phyloP scores from a whole-genome alignment of 108 stramenopile genomes.

The Nannochloropsis salina region DNA sequence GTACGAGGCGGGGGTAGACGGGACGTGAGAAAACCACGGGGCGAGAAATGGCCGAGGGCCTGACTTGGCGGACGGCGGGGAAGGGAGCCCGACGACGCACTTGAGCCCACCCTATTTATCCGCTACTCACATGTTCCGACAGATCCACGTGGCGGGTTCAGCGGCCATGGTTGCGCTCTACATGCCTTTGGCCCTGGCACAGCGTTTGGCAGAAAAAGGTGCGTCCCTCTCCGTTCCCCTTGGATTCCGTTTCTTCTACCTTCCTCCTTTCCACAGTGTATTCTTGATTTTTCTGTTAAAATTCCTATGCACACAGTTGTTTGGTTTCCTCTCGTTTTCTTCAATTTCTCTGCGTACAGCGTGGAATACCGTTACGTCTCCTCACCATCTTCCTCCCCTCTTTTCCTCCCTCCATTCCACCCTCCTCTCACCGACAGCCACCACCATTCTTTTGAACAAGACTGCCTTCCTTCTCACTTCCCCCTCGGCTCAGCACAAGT shows the following conservation, averaged over 20 bases:
- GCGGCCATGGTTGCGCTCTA: not conserved
- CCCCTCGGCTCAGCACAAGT: not conserved
- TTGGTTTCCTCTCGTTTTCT: no score
- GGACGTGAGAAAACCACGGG: not conserved
- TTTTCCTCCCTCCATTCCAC: not conserved
- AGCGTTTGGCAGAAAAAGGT: not conserved
- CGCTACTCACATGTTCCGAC: not conserved
- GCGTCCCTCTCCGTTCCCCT: no score
- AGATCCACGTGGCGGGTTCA: not conserved
- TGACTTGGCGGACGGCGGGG: not conserved
- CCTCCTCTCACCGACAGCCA: not conserved
- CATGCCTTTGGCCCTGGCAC: not conserved
- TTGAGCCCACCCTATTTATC: not conserved
- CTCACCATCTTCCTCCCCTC: not conserved
- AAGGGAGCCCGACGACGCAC: not conserved
- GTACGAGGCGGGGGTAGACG: not conserved
- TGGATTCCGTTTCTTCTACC: no score
- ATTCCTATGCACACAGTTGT: no score
- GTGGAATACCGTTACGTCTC: no score
- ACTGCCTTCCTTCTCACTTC: not conserved
- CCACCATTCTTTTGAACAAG: conserved; percentile 9
- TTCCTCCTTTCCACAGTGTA: no score
- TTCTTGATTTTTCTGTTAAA: no score
- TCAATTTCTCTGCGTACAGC: no score
- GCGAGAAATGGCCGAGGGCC: no score